These are phyloP conservation scores for Orbilia javanica DNA, from an alignment of 2,329 filamentous ascomycete genomes.

Conservation along the genomic window DNA sequence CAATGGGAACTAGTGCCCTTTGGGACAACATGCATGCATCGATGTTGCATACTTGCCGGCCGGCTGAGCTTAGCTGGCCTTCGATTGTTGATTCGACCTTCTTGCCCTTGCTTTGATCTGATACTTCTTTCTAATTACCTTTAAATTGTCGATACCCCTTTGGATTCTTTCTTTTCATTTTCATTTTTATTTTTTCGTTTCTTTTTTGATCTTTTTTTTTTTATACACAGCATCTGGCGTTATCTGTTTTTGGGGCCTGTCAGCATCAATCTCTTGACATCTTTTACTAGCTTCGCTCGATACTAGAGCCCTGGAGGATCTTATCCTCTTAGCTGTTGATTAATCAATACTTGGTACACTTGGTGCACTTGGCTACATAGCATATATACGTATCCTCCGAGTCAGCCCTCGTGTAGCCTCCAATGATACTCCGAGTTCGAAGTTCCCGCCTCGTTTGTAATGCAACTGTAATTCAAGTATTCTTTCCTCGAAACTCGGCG, in stretches of 20 bases:
- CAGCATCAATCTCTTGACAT: neutral
- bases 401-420: neutral
- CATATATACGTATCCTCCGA: too few relatives aligned
- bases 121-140: neutral
- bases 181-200: conserved; percentile 7
- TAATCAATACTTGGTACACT: conserved; percentile 8
- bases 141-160: conserved; percentile 39
- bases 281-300: neutral
- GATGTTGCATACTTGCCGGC: neutral
- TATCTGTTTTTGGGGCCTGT: neutral
- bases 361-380: neutral
- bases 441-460: neutral
- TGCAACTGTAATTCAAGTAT: neutral
- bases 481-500: neutral
- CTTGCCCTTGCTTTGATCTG: neutral
- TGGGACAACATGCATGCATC: conserved; percentile 16
- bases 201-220: too few relatives aligned
- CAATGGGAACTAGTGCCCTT: conserved; percentile 22
- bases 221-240: neutral
- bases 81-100: neutral
- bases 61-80: neutral
- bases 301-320: neutral
- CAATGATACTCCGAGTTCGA: too few relatives aligned
- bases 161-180: conserved; percentile 2
- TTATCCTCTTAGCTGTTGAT: neutral